Conservation (phyloP, 2,329 filamentous ascomycete genomes). For the Aspergillus luchuensis region DNA sequence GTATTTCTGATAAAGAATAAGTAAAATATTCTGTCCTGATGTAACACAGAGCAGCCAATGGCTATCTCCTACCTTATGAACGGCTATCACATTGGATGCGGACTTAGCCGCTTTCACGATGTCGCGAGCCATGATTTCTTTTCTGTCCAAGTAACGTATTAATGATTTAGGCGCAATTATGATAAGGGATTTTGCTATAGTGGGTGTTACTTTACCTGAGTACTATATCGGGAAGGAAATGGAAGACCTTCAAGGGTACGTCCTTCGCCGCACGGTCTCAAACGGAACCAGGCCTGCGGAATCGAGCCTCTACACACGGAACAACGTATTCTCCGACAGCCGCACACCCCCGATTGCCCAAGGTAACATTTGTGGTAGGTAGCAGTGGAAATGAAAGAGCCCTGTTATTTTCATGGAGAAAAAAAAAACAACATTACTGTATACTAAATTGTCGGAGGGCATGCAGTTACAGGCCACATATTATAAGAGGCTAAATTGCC, state of each 20-base stretch:
- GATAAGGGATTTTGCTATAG: not conserved
- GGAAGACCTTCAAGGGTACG: not conserved
- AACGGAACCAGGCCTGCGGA: not conserved
- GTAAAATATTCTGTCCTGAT: not conserved
- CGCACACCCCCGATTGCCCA: not conserved
- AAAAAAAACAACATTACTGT: too few species aligned
- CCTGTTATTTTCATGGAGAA: too few species aligned
- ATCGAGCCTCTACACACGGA: conserved; percentile 8
- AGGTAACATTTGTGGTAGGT: too few species aligned
- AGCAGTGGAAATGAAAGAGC: too few species aligned
- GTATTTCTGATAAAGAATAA: conserved; percentile 73
- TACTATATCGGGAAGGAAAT: not conserved
- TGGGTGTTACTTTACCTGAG: not conserved
- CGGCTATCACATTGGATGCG: conserved; percentile 39
- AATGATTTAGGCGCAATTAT: not conserved
- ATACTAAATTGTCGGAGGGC: too few species aligned
- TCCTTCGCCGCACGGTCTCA: not conserved
- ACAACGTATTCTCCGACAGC: conserved; percentile 10
- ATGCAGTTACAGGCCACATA: too few species aligned
- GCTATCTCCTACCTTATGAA: conserved; percentile 37
- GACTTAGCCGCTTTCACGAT: conserved; percentile 43
- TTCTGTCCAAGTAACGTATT: conserved; percentile 23
- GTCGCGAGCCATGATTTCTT: conserved; percentile 39
- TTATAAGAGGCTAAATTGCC: too few species aligned
- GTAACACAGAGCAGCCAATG: not conserved